These are phyloP conservation scores for Vachellia collinsii DNA, from an alignment of 306 rosid species.

Conservation along the genomic window DNA sequence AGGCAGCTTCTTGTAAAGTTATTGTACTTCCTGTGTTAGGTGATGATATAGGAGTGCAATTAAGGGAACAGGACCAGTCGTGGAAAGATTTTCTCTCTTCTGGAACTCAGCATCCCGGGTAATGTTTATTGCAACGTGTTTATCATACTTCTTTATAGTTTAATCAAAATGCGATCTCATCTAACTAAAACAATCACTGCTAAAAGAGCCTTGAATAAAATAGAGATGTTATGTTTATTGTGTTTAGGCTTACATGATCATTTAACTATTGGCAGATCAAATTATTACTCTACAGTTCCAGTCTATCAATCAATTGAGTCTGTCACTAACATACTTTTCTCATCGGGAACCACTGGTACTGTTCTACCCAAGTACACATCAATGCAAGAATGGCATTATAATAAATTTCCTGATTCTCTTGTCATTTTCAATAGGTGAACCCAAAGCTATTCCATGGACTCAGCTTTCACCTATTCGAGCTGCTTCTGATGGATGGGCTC, in stretches of 20 bases:
- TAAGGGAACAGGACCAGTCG: constrained; percentile 66
- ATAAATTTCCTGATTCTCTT: constrained; percentile 30
- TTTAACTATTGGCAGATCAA: constrained; percentile 58
- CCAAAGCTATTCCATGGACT: constrained; percentile 97
- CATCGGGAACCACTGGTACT: constrained; percentile 97
- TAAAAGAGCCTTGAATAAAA: constrained; percentile 12
- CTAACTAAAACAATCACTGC: constrained; percentile 4
- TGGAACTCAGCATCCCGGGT: constrained; percentile 53
- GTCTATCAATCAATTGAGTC: constrained; percentile 66
- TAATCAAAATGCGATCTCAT: constrained; percentile 9
- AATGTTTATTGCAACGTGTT: constrained; percentile 17
- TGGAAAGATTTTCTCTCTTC: constrained; percentile 76
- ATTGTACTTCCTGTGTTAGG: constrained; percentile 80
- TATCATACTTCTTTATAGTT: constrained; percentile 5
- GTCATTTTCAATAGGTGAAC: constrained; percentile 66
- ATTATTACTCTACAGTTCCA: constrained; percentile 59
- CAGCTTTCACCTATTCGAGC: constrained; percentile 82
- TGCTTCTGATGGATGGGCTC: constrained; percentile 84
- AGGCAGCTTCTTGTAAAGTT: constrained; percentile 66
- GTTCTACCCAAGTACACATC: constrained; percentile 21
- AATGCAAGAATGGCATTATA: constrained; percentile 2
- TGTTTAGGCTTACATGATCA: constrained; percentile 31
- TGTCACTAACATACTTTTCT: constrained; percentile 80
- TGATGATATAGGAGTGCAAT: constrained; percentile 50
- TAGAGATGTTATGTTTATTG: constrained; percentile 18